A percentile compares a stretch with the other conserved stretches of the same genome.
These are phyloP conservation scores for Fusarium hostae DNA, from an alignment of 2,329 filamentous ascomycete genomes.

Conservation along the genomic window DNA sequence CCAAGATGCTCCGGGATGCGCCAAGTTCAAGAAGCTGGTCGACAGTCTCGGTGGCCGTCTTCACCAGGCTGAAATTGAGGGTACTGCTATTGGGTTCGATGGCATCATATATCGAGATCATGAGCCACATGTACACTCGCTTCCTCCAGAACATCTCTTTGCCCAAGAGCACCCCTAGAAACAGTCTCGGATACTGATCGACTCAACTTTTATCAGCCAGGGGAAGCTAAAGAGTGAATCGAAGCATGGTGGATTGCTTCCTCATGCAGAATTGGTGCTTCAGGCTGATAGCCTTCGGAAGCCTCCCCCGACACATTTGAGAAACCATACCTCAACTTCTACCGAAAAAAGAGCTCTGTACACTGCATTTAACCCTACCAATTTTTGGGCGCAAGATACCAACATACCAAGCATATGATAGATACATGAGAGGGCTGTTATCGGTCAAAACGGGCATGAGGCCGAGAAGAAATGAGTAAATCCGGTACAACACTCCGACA, in stretches of 20 bases:
- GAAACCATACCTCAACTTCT: neutral
- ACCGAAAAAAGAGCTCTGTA: neutral
- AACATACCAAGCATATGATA: neutral
- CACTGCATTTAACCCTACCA: neutral
- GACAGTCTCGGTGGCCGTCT: neutral
- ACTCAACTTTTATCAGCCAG: neutral
- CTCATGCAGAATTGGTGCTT: neutral
- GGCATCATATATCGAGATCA: neutral
- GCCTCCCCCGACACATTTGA: neutral
- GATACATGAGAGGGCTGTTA: neutral
- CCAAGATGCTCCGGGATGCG: neutral
- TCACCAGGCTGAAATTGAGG: slow-evolving; percentile 1
- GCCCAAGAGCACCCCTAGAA: neutral
- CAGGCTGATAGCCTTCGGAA: neutral
- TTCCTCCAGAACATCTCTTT: neutral
- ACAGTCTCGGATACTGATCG: neutral
- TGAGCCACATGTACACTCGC: neutral
- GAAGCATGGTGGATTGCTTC: neutral
- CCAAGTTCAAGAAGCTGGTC: neutral
- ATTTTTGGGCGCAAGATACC: neutral
- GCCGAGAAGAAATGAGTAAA: neutral
- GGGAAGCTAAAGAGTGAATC: neutral
- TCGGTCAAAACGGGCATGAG: neutral
- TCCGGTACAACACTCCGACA: neutral
- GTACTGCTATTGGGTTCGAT: neutral